Base-by-base conservation (phyloP, 176 grass and related monocot species). In the Hordeum marinum region DNA sequence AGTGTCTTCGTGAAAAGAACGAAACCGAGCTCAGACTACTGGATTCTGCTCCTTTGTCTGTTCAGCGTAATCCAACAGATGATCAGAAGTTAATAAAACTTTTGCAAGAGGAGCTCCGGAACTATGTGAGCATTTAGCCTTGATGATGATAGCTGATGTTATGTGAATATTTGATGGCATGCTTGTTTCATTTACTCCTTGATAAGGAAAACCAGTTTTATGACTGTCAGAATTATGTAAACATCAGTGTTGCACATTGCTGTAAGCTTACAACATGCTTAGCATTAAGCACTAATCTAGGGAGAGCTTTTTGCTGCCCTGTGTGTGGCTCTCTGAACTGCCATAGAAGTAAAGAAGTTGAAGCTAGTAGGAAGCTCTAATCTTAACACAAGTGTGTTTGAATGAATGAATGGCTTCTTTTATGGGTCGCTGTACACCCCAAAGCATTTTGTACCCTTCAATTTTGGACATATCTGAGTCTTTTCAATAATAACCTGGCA, bases 81-180 rank as follows among this genome's bases (percentile, higher is more conserved):
- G 96, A 98, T 45, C 68, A 95, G 84, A 94, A 86, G 42, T 88
- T 94, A 82, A 91, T 98, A 80, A 90, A 89, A 71, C 85, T 95
- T 87, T 83, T 98, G 64, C 91, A 86, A 84, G 93, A 98, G 82
- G 83, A 98, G 85, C 80, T 98, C 35, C 88, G 41, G 2, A 87
- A 94, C 80, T 89, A 89, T 89, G 93, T 98, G 85, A 95, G 93
- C 72, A 78, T 82, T 79, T 86, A 63, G 32, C 46, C 32, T 85
- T 59, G 40, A 82, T 82, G 81, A 34, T 79, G 29, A 76, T 78
- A 83, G 77, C 15, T 60, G 23, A 68, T 83, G 41, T 58, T 55
- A 77, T 86, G 41, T 17, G n/a, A 46, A 35, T 86, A 23, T 80
- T 86, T 71, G 61, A 54, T 63, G 55, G 9, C 65, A 39, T 65